Evolutionary conservation across 2,329 filamentous ascomycete species (phyloP), one percentile per base, ranked within the genome.

Genomic region (Aspergillus carbonarius): DNA sequence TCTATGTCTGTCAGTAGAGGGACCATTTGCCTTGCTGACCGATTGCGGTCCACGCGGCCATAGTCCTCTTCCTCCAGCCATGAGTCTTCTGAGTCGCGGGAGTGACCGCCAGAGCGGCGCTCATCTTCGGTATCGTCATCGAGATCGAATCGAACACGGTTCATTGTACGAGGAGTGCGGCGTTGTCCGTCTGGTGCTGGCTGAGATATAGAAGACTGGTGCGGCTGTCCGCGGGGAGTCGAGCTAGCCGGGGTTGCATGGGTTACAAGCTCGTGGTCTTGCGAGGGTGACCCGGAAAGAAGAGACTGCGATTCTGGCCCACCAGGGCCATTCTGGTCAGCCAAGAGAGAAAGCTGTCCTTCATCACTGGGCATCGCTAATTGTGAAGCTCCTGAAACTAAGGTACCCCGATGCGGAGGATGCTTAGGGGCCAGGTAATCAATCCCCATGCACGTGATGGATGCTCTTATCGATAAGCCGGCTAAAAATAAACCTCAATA

Each of bases 1-100:
- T 95, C 90, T 63, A 96, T 91, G 62, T 88, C 86, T 7, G 91
- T 95, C 62, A 96, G 82, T 54, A 96, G 83, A 55, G 92, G 92
- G 59, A 85, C 79, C 60, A 82, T 74, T 65, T 86, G 84, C 23
- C 76, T 68, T 55, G 72, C 66, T 34, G 70, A 66, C 42, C 76
- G 72, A 25, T 66, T 66, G 53, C 68, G 68, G 54, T 81, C 74
- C 25, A 75, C 74, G 37, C 77, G 72, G 68, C 86, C 71, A 66
- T 85, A 88, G 68, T 89, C 85, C 63, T 88, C 85, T 40, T 85
- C 84, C 30, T 88, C 82, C 5, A 83, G 68, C 79, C 74, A 86
- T 30, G 63, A 64, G 49, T 74, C 68, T 32, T 72, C 69, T 27
- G 67, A 66, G 49, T 66, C 60, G 63, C 60, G 66, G 48, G 57